These are phyloP conservation scores for Ogataea ganodermae DNA, from an alignment of 805 yeast genomes.

Conservation along the genomic window DNA sequence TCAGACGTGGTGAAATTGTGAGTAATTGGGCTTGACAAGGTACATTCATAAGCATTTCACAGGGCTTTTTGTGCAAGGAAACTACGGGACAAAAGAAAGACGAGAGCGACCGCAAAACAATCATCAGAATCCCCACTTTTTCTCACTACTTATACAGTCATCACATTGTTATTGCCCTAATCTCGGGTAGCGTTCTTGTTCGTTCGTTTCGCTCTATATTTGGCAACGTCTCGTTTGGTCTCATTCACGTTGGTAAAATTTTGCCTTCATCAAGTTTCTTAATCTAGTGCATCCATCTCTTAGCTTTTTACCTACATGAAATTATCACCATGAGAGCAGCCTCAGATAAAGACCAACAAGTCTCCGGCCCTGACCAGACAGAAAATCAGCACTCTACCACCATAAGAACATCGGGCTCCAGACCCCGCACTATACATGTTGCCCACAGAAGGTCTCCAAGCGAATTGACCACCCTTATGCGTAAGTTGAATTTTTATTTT, in stretches of 20 bases:
- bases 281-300: neutral
- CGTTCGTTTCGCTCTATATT: neutral
- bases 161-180: neutral
- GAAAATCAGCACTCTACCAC: conserved; percentile 33
- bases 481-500: conserved; percentile 38
- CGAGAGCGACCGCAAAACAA: neutral
- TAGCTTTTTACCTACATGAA: neutral
- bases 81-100: conserved; percentile 1
- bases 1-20: neutral
- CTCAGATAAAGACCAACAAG: conserved; percentile 12
- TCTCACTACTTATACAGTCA: neutral
- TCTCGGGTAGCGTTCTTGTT: neutral
- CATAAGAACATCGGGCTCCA: conserved; percentile 35
- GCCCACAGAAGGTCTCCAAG: conserved; percentile 98
- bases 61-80: neutral
- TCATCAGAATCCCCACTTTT: neutral
- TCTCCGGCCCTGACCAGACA: conserved; percentile 13
- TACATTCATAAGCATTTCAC: neutral
- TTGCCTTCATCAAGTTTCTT: neutral
- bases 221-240: neutral
- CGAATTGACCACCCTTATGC: conserved; percentile 89
- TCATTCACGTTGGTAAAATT: neutral
- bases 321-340: conserved; percentile 13
- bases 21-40: neutral
- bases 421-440: conserved; percentile 72